Percentiles rank a stretch among this genome's conserved stretches.
Conservation (phyloP, 352 stramenopile genomes). For the Pythium sukuiense region DNA sequence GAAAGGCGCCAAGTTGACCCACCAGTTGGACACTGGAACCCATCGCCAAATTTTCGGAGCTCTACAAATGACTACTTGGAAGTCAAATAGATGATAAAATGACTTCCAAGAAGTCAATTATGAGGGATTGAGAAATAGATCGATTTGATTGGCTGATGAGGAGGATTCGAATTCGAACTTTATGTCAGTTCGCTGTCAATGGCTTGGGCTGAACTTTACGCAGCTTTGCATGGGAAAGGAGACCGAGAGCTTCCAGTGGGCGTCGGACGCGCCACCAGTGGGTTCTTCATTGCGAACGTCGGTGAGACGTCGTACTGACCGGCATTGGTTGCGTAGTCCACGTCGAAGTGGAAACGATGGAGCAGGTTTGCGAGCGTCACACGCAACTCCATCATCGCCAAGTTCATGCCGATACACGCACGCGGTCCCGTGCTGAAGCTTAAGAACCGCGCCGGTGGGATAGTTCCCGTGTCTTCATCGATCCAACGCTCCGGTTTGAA, state of each 20-base stretch:
- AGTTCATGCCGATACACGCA: conserved; percentile 50
- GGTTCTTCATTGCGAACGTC: conserved; percentile 21
- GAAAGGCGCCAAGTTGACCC: too few species aligned
- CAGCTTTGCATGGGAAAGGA: too few species aligned
- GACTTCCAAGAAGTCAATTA: too few species aligned
- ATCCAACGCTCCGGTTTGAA: conserved; percentile 48
- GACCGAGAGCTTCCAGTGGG: neutral
- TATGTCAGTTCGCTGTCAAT: too few species aligned
- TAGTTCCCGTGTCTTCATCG: conserved; percentile 15
- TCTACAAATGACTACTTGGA: too few species aligned
- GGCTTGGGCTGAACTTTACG: too few species aligned
- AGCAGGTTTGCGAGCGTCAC: conserved; percentile 17
- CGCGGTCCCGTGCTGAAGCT: conserved; percentile 46
- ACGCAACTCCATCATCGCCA: conserved; percentile 19
- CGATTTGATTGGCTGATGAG: too few species aligned
- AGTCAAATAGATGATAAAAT: too few species aligned
- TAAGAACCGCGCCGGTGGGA: conserved; percentile 32
- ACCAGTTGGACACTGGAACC: neutral
- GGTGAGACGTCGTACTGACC: conserved; percentile 13
- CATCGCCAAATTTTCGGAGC: neutral
- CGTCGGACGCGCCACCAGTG: conserved; percentile 1
- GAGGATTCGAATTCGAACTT: too few species aligned
- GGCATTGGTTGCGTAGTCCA: conserved; percentile 11
- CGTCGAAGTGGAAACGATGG: conserved; percentile 13
- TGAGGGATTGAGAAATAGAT: too few species aligned